Evolutionary conservation across 2,329 filamentous ascomycete species (phyloP).

Genomic region (Ustilaginoidea virens): DNA sequence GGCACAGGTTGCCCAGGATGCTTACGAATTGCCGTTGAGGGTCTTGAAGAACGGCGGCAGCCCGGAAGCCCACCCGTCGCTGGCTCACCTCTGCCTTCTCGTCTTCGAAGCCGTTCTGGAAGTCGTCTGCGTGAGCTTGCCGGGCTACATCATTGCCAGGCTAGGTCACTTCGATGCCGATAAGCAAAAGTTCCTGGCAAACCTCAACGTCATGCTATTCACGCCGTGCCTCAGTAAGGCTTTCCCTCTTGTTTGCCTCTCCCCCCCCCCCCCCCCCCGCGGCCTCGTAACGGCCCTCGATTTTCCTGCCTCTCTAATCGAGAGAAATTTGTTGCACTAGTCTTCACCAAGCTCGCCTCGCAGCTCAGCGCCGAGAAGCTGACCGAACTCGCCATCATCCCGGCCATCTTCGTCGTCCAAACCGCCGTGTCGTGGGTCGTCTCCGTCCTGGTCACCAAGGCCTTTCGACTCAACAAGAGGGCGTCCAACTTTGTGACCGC

Average conservation of each 20-base stretch:
- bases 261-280: too few species aligned
- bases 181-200: slow-evolving; percentile 90
- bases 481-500: slow-evolving; percentile 89
- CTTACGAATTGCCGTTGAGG: slow-evolving; percentile 26
- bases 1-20: slow-evolving; percentile 19
- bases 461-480: slow-evolving; percentile 69
- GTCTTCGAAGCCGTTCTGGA: slow-evolving; percentile 93
- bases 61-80: slow-evolving; percentile 45
- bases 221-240: slow-evolving; percentile 83
- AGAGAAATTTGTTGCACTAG: slow-evolving; percentile 26
- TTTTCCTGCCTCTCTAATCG: too few species aligned
- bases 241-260: neutral
- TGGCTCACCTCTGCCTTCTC: slow-evolving; percentile 57
- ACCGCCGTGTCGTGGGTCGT: slow-evolving; percentile 75
- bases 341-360: slow-evolving; percentile 93
- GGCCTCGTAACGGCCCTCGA: too few species aligned
- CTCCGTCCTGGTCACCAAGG: slow-evolving; percentile 52
- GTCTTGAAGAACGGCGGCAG: slow-evolving; percentile 19
- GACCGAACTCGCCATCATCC: slow-evolving; percentile 79
- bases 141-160: slow-evolving; percentile 82
- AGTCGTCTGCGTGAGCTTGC: slow-evolving; percentile 86
- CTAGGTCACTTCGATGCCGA: slow-evolving; percentile 90
- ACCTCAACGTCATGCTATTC: slow-evolving; percentile 91
- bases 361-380: slow-evolving; percentile 88
- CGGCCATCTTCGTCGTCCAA: slow-evolving; percentile 83